phyloP scores from a whole-genome alignment of 2,329 filamentous ascomycete species.

The Hyphodiscus sp. region DNA sequence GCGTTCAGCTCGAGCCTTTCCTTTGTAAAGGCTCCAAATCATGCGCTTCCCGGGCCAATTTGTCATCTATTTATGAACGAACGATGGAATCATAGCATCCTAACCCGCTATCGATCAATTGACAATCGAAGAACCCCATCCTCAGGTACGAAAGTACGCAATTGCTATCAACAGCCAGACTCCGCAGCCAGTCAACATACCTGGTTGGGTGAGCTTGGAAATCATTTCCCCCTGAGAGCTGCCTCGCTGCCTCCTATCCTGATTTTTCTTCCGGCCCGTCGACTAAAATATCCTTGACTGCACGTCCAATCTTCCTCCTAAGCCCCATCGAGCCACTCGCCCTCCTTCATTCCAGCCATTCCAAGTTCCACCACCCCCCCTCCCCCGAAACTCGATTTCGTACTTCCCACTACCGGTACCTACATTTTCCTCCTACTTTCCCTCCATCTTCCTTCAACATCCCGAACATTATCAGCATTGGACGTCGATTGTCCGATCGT shows the following conservation, averaged over 20 bases:
- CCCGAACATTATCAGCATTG: background rate
- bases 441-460: background rate
- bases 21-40: too few relatives aligned
- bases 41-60: background rate
- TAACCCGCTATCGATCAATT: background rate
- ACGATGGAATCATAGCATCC: background rate
- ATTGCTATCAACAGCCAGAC: background rate
- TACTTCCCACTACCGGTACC: background rate
- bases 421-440: slow-evolving; percentile 1
- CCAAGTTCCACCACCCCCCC: slow-evolving; percentile 1
- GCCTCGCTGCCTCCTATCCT: background rate
- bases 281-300: background rate
- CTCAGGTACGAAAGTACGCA: too few relatives aligned
- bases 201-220: background rate
- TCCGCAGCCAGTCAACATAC: background rate
- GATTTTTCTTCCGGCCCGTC: background rate
- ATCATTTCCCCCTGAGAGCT: background rate
- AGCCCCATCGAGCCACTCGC: slow-evolving; percentile 1
- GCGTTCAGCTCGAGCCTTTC: too few relatives aligned
- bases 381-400: background rate
- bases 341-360: slow-evolving; percentile 1
- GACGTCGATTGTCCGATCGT: slow-evolving; percentile 1
- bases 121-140: too few relatives aligned
- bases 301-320: background rate
- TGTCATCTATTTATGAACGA: background rate